These are phyloP conservation scores for Rhizopogon vulgaris DNA, from an alignment of 768 basidiomycete species.

Conservation along the genomic window DNA sequence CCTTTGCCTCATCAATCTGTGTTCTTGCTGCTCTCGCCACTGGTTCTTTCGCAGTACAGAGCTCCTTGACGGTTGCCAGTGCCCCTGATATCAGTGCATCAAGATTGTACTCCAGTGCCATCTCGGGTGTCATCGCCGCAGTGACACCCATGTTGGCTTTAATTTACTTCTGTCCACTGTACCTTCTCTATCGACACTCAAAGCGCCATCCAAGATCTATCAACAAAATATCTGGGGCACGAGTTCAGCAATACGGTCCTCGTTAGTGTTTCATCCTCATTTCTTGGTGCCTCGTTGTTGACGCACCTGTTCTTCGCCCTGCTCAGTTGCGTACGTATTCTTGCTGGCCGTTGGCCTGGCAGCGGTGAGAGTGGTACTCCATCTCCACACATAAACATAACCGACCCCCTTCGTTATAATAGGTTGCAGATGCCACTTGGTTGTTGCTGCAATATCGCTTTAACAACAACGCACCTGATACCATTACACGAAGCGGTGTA, in stretches of 20 bases:
- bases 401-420: constrained; percentile 3
- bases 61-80: constrained; percentile 6
- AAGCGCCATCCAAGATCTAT: constrained; percentile 39
- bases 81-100: constrained; percentile 19
- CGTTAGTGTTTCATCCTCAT: constrained; percentile 27
- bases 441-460: constrained; percentile 50
- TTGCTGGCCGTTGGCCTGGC: constrained; percentile 43
- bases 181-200: constrained; percentile 43
- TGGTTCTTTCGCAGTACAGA: constrained; percentile 26
- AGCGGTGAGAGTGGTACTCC: constrained; percentile 28
- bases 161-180: constrained; percentile 45
- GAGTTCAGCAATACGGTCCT: constrained; percentile 46
- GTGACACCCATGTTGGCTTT: constrained; percentile 30
- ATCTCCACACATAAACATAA: not conserved
- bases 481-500: constrained; percentile 35
- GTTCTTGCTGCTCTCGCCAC: constrained; percentile 28
- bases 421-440: constrained; percentile 56
- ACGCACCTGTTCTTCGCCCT: constrained; percentile 1
- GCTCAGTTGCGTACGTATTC: constrained; percentile 44
- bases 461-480: constrained; percentile 47
- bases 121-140: constrained; percentile 29
- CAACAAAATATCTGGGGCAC: constrained; percentile 44
- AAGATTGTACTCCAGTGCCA: constrained; percentile 29
- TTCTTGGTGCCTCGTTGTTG: constrained; percentile 12
- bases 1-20: constrained; percentile 28